Evolutionary conservation across 208 protist species (phyloP).

Genomic region (Trypanosoma congolense): DNA sequence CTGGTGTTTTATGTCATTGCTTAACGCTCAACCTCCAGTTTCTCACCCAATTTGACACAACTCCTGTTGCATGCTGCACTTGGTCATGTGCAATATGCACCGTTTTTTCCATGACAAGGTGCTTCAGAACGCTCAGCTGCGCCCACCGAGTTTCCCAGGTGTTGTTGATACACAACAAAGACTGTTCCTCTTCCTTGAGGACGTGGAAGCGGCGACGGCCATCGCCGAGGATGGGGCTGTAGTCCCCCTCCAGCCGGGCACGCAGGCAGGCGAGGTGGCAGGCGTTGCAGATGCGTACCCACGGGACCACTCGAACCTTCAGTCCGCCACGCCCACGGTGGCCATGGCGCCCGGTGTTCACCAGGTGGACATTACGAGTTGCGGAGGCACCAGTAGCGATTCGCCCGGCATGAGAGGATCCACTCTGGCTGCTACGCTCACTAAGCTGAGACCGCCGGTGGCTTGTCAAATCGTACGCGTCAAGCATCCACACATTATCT

Average conservation of each 20-base stretch:
- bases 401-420: too few relatives aligned
- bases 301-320: conserved; percentile 13
- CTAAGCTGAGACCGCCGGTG: too few relatives aligned
- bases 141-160: conserved; percentile 42
- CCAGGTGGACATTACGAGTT: background rate
- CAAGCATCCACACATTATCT: conserved; percentile 12
- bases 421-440: too few relatives aligned
- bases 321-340: conserved; percentile 13
- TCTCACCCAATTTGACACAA: conserved; percentile 10
- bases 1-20: background rate
- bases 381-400: too few relatives aligned
- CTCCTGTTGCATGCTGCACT: conserved; percentile 24
- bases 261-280: conserved; percentile 61
- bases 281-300: conserved; percentile 41
- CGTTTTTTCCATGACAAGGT: conserved; percentile 39
- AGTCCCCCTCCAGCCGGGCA: conserved; percentile 35
- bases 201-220: conserved; percentile 59
- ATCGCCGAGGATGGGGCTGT: conserved; percentile 52
- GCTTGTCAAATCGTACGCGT: conserved; percentile 11
- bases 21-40: conserved; percentile 3
- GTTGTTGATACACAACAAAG: conserved; percentile 32
- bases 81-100: conserved; percentile 29
- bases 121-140: conserved; percentile 40
- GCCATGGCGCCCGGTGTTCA: background rate
- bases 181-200: conserved; percentile 38